phyloP scores from a whole-genome alignment of 345 rosid species.

The Sapria himalayana region DNA sequence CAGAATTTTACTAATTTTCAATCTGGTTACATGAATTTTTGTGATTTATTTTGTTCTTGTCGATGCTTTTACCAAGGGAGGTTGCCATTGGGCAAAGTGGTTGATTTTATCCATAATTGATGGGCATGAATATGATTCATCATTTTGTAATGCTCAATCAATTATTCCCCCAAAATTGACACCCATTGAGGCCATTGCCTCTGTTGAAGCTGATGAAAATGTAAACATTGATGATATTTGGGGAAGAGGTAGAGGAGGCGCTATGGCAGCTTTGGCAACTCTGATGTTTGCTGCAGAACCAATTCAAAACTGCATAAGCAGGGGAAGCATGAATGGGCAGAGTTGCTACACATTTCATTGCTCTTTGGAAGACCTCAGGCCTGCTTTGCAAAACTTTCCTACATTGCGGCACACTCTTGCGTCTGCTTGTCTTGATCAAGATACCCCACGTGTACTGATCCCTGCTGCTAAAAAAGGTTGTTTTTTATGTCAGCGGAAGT shows the following conservation, averaged over 20 bases:
- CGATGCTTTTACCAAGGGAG: conserved; percentile 43
- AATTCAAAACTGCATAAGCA: conserved; percentile 51
- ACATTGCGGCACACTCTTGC: conserved; percentile 73
- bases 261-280: conserved; percentile 95
- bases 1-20: too few relatives aligned
- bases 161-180: conserved; percentile 32
- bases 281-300: conserved; percentile 61
- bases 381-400: conserved; percentile 62
- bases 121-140: conserved; percentile 84
- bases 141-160: conserved; percentile 74
- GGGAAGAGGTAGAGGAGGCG: conserved; percentile 91
- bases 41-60: conserved; percentile 8
- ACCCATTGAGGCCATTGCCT: conserved; percentile 28
- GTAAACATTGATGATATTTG: conserved; percentile 90
- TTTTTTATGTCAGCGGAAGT: conserved; percentile 8
- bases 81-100: conserved; percentile 95
- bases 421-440: conserved; percentile 54
- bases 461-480: conserved; percentile 46
- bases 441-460: conserved; percentile 27
- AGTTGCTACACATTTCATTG: conserved; percentile 67
- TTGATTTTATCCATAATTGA: conserved; percentile 66
- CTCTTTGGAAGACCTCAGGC: conserved; percentile 69
- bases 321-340: conserved; percentile 64
- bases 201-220: conserved; percentile 36
- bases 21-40: too few relatives aligned